phyloP scores from a whole-genome alignment of 768 basidiomycete species.

The Mycena vitilis region DNA sequence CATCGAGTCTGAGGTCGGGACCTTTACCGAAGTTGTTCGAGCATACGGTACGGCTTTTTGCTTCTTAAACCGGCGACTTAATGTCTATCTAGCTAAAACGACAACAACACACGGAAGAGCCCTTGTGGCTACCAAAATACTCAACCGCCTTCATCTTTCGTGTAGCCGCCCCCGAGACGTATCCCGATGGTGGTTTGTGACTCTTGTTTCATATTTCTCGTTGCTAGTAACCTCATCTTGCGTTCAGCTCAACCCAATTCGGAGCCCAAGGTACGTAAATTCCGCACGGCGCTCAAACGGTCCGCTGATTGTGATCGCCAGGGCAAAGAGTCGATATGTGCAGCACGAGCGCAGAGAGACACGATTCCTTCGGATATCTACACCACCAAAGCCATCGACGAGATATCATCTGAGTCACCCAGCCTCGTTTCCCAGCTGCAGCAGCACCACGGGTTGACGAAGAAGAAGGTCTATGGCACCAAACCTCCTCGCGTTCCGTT shows the following conservation, averaged over 20 bases:
- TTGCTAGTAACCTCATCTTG: background rate
- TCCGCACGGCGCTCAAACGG: too few relatives aligned
- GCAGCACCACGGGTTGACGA: constrained; percentile 75
- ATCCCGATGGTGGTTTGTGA: constrained; percentile 20
- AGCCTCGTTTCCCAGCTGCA: constrained; percentile 73
- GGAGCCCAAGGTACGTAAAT: constrained; percentile 12
- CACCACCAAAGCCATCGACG: constrained; percentile 24
- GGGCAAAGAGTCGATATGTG: background rate
- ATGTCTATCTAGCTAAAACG: constrained; percentile 17
- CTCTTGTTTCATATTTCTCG: background rate
- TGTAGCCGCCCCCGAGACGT: constrained; percentile 18
- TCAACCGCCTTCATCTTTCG: constrained; percentile 31
- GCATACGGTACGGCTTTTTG: constrained; percentile 16
- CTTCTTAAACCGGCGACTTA: background rate
- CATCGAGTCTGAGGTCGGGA: constrained; percentile 24
- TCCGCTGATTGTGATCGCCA: background rate
- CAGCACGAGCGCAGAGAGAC: background rate
- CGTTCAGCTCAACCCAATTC: background rate
- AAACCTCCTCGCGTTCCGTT: constrained; percentile 65
- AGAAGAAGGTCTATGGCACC: constrained; percentile 72
- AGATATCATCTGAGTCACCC: constrained; percentile 48
- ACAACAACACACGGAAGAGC: constrained; percentile 33
- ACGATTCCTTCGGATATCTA: constrained; percentile 17
- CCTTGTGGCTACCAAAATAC: constrained; percentile 33
- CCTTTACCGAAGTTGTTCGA: constrained; percentile 27